Percentiles rank a stretch among this genome's conserved stretches.
phyloP scores from a whole-genome alignment of 495 filamentous ascomycete species.

The Penicillium antarcticum region DNA sequence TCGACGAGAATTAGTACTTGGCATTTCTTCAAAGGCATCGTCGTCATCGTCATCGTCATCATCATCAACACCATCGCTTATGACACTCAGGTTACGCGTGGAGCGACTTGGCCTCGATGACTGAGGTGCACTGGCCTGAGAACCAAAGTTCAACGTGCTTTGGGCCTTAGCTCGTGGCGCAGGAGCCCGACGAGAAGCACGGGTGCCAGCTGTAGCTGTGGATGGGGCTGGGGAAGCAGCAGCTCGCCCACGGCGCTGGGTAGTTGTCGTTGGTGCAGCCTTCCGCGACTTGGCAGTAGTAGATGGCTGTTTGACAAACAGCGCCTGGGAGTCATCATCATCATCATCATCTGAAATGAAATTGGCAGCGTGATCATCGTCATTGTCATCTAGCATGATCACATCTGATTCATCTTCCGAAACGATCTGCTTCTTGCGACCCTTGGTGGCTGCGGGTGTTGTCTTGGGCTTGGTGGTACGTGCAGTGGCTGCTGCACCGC shows the following conservation, averaged over 20 bases:
- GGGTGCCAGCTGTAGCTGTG: constrained; percentile 36
- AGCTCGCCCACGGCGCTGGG: constrained; percentile 27
- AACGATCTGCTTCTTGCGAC: constrained; percentile 42
- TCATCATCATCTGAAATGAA: constrained; percentile 34
- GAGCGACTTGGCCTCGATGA: constrained; percentile 42
- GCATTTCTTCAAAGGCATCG: constrained; percentile 74
- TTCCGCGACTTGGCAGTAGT: constrained; percentile 28
- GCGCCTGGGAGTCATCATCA: constrained; percentile 44
- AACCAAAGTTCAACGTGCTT: constrained; percentile 68
- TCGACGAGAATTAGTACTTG: constrained; percentile 15
- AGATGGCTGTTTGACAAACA: constrained; percentile 54
- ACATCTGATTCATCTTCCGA: constrained; percentile 63
- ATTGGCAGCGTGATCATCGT: constrained; percentile 44
- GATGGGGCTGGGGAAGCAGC: constrained; percentile 46
- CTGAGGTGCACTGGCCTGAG: constrained; percentile 43
- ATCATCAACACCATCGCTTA: constrained; percentile 59
- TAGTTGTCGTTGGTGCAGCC: constrained; percentile 24
- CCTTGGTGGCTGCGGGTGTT: constrained; percentile 32
- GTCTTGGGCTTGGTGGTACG: constrained; percentile 39
- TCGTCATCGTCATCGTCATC: constrained; percentile 77
- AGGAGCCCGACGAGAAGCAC: constrained; percentile 32
- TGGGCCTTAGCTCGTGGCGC: constrained; percentile 47
- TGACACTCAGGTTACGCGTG: constrained; percentile 35
- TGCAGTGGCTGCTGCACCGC: constrained; percentile 37
- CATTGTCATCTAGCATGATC: constrained; percentile 62